These are phyloP conservation scores for Podaxis pistillaris DNA, from an alignment of 768 basidiomycete species.

Conservation along the genomic window DNA sequence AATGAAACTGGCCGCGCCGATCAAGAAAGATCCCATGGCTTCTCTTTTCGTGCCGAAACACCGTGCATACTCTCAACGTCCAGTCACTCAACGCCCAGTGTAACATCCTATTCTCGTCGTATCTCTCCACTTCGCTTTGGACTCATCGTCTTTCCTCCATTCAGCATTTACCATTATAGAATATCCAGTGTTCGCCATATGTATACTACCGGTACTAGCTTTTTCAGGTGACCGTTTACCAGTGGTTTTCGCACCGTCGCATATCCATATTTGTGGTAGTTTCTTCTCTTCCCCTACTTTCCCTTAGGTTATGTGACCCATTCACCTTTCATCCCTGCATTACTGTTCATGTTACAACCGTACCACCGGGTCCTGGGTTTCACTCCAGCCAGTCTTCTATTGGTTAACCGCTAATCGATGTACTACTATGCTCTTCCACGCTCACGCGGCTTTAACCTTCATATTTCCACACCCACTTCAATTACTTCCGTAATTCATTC, in stretches of 20 bases:
- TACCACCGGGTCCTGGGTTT: neutral
- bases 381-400: neutral
- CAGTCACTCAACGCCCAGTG: constrained; percentile 46
- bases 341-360: neutral
- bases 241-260: neutral
- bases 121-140: constrained; percentile 18
- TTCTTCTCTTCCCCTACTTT: neutral
- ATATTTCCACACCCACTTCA: neutral
- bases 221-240: neutral
- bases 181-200: neutral
- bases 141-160: neutral
- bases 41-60: constrained; percentile 75
- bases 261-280: neutral
- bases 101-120: neutral
- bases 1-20: constrained; percentile 33
- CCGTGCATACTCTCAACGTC: constrained; percentile 57
- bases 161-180: constrained; percentile 19
- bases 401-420: neutral
- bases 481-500: neutral
- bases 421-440: neutral
- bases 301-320: constrained; percentile 5
- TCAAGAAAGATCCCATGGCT: constrained; percentile 65
- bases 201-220: neutral
- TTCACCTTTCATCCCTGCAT: constrained; percentile 6
- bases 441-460: constrained; percentile 4